Evolutionary conservation across 164 flowering plant genomes (phyloP), one percentile per base, ranked within the genome.

Genomic region (Umbellularia californica): DNA sequence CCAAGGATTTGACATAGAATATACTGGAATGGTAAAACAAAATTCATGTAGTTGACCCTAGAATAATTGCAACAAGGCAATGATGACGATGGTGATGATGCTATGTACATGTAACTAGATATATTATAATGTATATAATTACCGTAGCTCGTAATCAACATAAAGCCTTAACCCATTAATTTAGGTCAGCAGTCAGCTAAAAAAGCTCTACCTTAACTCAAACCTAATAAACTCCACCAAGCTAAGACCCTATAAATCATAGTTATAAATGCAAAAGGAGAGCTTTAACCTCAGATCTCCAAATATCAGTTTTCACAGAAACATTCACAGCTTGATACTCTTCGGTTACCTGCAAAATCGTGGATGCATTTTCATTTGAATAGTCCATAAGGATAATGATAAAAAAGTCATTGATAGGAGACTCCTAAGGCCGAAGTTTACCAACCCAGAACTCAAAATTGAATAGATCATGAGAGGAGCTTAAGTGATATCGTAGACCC

Each of bases 371-470:
- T 52, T 50, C 47, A 58, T 13, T 65, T 10, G 13, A 15, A 50
- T 28, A 11, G 58, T 68, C 68, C n/a, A 79, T 23, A 74, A 70
- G 11, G 70, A 51, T 58, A 80, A 76, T 63, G 50, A 76, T 63
- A 73, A 76, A 47, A 77, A 51, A 30, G 11, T 12, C 22, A 73
- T 22, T 25, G 19, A 41, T 41, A 41, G 47, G 58, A 76, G 74
- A 77, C 76, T 76, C 41, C 65, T 41, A 41, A 41, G 47, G 47
- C 47, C 30, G 69, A 70, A 78, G 79, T 82, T 79, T 82, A 90
- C 97, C 71, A 80, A 95, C 99, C 99, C 98, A 91, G 82, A 92
- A 95, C 76, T 93, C 98, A 84, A 87, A 95, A 86, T 88, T 88
- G 88, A 95, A 95, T 33, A 95, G 84, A 74, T 92, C 99, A 82